These are phyloP conservation scores for Globisporangium takayamanum DNA, from an alignment of 352 stramenopile genomes.

Conservation along the genomic window DNA sequence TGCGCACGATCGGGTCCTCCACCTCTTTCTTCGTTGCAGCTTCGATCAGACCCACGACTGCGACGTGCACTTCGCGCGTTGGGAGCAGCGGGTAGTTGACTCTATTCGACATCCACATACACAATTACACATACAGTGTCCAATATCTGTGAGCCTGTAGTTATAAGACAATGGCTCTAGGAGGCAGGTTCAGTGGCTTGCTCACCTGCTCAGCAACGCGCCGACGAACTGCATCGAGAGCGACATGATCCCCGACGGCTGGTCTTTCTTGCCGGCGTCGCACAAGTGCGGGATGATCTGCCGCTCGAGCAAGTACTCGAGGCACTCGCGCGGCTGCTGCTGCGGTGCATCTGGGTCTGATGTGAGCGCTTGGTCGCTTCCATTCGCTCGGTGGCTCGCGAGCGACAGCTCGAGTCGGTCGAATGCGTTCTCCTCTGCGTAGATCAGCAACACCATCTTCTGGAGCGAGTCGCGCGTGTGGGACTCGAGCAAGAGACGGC, in stretches of 20 bases:
- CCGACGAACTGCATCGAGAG: conserved; percentile 79
- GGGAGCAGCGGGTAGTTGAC: conserved; percentile 82
- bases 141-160: too few species aligned
- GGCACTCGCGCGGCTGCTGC: conserved; percentile 48
- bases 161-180: not conserved
- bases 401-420: conserved; percentile 62
- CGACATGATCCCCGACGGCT: conserved; percentile 81
- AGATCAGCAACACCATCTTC: conserved; percentile 84
- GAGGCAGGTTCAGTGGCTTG: too few species aligned
- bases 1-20: conserved; percentile 75
- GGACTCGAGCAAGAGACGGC: conserved; percentile 67
- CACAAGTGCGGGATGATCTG: conserved; percentile 79
- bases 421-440: conserved; percentile 72
- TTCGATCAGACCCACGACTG: conserved; percentile 75
- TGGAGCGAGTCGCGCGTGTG: conserved; percentile 79
- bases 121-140: too few species aligned
- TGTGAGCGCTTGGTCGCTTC: not conserved
- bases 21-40: conserved; percentile 73
- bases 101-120: conserved; percentile 8
- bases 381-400: conserved; percentile 13
- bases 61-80: conserved; percentile 74
- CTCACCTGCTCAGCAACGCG: conserved; percentile 53
- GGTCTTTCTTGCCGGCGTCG: conserved; percentile 58
- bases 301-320: conserved; percentile 82
- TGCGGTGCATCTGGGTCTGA: conserved; percentile 17